These are phyloP conservation scores for Lignosus rhinocerotis DNA, from an alignment of 1,284 basidiomycete genomes.

Conservation along the genomic window DNA sequence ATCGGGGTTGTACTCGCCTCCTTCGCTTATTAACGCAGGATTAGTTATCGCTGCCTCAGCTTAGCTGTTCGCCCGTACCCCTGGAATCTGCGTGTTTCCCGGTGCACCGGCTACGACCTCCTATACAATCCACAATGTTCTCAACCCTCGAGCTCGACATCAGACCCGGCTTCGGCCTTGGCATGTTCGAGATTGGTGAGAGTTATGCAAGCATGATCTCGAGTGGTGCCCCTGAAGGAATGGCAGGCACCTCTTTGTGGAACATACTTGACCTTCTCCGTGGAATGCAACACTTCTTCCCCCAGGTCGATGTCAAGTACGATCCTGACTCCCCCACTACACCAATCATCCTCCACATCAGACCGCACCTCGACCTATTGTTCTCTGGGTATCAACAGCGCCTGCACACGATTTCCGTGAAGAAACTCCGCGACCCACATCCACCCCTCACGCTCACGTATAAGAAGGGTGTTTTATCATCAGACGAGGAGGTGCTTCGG, in stretches of 20 bases:
- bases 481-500: conserved; percentile 56
- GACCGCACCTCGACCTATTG: conserved; percentile 76
- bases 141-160: conserved; percentile 74
- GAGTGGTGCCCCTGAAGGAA: background rate
- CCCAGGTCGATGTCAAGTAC: conserved; percentile 83
- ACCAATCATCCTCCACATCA: conserved; percentile 75
- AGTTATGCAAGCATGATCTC: background rate
- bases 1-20: conserved; percentile 4
- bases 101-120: background rate
- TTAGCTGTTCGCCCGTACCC: background rate
- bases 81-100: background rate
- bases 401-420: conserved; percentile 72
- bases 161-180: conserved; percentile 74
- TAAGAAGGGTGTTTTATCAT: conserved; percentile 64
- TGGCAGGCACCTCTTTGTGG: conserved; percentile 78
- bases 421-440: conserved; percentile 60
- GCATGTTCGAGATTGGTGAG: conserved; percentile 76
- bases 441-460: conserved; percentile 72
- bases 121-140: conserved; percentile 44
- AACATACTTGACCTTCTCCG: conserved; percentile 72
- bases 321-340: conserved; percentile 76
- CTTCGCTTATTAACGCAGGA: background rate
- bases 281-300: conserved; percentile 63
- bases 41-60: background rate
- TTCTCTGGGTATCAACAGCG: conserved; percentile 79